Evolutionary conservation across 768 basidiomycete genomes (phyloP).

Genomic region (Tulasnella sp.): DNA sequence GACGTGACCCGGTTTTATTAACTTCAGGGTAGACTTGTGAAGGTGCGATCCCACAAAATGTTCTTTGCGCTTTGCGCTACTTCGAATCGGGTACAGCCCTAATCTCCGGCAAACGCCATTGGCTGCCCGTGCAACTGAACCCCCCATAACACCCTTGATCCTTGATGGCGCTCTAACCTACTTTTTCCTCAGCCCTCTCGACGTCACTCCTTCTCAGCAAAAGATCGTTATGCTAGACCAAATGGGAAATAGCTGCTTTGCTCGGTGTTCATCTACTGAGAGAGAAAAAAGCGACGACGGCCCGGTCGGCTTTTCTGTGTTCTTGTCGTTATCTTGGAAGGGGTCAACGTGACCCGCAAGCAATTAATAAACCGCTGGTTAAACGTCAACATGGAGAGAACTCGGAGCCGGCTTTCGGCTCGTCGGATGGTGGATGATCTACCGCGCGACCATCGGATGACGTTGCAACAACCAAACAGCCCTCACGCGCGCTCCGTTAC

Average conservation of each 20-base stretch:
- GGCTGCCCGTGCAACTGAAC: not conserved
- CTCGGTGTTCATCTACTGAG: not conserved
- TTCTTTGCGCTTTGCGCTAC: not conserved
- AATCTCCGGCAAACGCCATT: conserved; percentile 2
- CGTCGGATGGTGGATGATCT: not conserved
- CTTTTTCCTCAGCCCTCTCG: not conserved
- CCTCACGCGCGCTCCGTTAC: not conserved
- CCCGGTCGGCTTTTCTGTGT: not conserved
- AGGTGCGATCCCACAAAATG: not conserved
- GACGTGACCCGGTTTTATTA: conserved; percentile 18
- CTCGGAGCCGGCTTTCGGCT: conserved; percentile 5
- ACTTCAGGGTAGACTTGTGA: conserved; percentile 8
- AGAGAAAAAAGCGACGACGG: not conserved
- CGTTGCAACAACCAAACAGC: not conserved
- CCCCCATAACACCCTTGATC: conserved; percentile 18
- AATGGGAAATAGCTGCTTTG: not conserved
- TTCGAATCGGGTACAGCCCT: not conserved
- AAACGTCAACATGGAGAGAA: conserved; percentile 7
- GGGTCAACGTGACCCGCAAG: not conserved
- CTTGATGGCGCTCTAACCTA: conserved; percentile 11
- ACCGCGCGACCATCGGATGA: not conserved
- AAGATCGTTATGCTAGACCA: not conserved
- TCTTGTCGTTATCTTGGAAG: not conserved
- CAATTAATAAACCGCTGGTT: not conserved
- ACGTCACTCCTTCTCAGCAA: not conserved